A percentile compares a stretch with the other conserved stretches of the same genome.
Conservation (phyloP, 2,329 filamentous ascomycete species). For the Curvularia sp. region DNA sequence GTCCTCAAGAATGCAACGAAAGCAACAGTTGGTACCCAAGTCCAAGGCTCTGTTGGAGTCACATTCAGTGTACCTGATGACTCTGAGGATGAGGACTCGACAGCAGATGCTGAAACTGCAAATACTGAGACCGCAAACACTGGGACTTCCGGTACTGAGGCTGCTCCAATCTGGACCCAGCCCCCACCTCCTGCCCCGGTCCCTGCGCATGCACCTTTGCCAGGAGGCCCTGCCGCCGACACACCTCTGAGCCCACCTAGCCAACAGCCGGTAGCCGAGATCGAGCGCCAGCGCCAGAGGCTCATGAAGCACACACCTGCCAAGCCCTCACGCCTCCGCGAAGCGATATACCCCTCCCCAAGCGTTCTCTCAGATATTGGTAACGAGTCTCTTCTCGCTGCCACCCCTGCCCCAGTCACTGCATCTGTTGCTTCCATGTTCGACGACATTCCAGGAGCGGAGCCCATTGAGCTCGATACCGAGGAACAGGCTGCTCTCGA, state of each 20-base stretch:
- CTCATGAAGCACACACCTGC: constrained; percentile 45
- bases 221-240: constrained; percentile 21
- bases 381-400: constrained; percentile 28
- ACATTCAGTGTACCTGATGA: constrained; percentile 36
- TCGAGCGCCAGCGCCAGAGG: constrained; percentile 40
- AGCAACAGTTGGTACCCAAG: constrained; percentile 8
- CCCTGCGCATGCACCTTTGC: constrained; percentile 44
- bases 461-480: constrained; percentile 29
- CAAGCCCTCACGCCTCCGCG: constrained; percentile 44
- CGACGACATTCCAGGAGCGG: constrained; percentile 29
- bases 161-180: constrained; percentile 41
- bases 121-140: constrained; percentile 24
- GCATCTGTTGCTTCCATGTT: constrained; percentile 21
- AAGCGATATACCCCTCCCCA: constrained; percentile 44
- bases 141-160: constrained; percentile 26
- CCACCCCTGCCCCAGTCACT: constrained; percentile 24
- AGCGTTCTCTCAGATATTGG: constrained; percentile 39
- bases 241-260: constrained; percentile 9
- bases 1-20: constrained; percentile 22
- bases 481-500: constrained; percentile 23
- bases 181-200: constrained; percentile 46
- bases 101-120: constrained; percentile 24
- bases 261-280: constrained; percentile 30
- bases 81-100: constrained; percentile 30
- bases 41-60: constrained; percentile 22